phyloP scores from a whole-genome alignment of 306 rosid species.

The Fagus sylvatica region DNA sequence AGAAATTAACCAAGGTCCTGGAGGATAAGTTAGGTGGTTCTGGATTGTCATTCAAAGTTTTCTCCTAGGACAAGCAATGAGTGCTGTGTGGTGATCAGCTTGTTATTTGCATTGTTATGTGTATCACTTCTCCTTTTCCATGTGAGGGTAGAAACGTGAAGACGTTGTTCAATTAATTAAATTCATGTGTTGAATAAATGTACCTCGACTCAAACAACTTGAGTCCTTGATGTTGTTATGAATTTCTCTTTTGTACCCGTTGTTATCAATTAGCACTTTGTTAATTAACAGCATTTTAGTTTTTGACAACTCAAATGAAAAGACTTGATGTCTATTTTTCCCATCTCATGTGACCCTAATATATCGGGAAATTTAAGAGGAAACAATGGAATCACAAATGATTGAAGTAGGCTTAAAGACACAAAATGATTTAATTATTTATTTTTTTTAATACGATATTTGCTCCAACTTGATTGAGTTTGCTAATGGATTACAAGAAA shows the following conservation, averaged over 20 bases:
- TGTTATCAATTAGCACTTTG: not conserved
- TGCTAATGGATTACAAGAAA: too few relatives aligned
- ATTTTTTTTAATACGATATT: too few relatives aligned
- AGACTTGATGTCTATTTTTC: not conserved
- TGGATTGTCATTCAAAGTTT: too few relatives aligned
- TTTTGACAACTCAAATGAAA: not conserved
- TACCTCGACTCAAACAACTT: not conserved
- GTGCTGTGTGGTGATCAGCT: too few relatives aligned
- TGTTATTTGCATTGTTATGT: not conserved
- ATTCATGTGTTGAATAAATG: not conserved
- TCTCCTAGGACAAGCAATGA: not conserved
- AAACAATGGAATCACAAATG: too few relatives aligned
- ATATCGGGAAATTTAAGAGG: too few relatives aligned
- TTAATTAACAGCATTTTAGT: not conserved
- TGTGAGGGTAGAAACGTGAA: too few relatives aligned
- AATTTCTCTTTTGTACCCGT: not conserved
- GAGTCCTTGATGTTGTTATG: not conserved
- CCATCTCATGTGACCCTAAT: too few relatives aligned
- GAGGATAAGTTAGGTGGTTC: conserved; percentile 30
- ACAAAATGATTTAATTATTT: too few relatives aligned
- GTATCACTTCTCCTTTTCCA: not conserved
- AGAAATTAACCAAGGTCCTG: conserved; percentile 38
- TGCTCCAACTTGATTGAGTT: too few relatives aligned
- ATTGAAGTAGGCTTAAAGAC: too few relatives aligned
- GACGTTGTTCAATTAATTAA: not conserved